These are phyloP conservation scores for Rhizopus microsporus DNA, from an alignment of 371 early-diverging fungal genomes.

Conservation along the genomic window DNA sequence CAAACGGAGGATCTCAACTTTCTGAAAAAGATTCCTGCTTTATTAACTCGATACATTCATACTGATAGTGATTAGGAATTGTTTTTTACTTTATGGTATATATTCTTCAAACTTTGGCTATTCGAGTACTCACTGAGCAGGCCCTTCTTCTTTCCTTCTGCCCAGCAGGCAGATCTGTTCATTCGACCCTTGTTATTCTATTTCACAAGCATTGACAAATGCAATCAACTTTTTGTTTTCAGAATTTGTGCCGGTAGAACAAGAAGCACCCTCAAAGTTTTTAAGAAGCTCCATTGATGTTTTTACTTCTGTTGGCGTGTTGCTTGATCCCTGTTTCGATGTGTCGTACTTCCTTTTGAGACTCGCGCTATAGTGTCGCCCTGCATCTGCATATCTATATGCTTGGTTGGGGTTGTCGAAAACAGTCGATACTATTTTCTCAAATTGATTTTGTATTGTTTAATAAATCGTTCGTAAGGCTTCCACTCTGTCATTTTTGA, in stretches of 20 bases:
- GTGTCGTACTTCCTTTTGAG: slow-evolving; percentile 20
- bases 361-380: slow-evolving; percentile 20
- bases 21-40: too few species aligned
- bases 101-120: slow-evolving; percentile 15
- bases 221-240: slow-evolving; percentile 16
- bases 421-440: slow-evolving; percentile 16
- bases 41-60: too few species aligned
- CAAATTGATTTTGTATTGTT: slow-evolving; percentile 15
- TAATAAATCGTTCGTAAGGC: slow-evolving; percentile 18
- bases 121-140: slow-evolving; percentile 18
- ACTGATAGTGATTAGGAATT: slow-evolving; percentile 18
- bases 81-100: slow-evolving; percentile 13
- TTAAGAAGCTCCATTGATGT: slow-evolving; percentile 22
- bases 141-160: slow-evolving; percentile 20
- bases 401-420: slow-evolving; percentile 17
- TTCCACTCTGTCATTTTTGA: slow-evolving; percentile 20
- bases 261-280: slow-evolving; percentile 17
- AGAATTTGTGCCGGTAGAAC: slow-evolving; percentile 9
- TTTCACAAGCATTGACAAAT: slow-evolving; percentile 20
- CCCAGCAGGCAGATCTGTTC: slow-evolving; percentile 16
- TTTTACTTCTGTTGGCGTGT: slow-evolving; percentile 21
- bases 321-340: slow-evolving; percentile 17
- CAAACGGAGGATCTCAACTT: too few species aligned
- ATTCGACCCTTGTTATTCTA: slow-evolving; percentile 20
- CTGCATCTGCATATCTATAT: slow-evolving; percentile 18